phyloP scores from a whole-genome alignment of 1,284 basidiomycete species.

The Peniophora sp. region DNA sequence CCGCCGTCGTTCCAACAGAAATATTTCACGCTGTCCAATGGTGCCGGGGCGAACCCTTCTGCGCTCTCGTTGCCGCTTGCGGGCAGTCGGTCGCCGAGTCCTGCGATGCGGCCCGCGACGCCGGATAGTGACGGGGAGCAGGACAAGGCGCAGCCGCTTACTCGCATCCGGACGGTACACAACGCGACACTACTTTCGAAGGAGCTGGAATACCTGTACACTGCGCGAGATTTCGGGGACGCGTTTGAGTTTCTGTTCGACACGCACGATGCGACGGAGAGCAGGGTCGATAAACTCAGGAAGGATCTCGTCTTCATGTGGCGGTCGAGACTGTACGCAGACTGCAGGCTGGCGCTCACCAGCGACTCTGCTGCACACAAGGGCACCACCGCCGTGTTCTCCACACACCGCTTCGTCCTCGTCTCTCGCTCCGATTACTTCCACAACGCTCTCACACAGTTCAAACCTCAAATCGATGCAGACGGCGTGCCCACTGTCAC shows the following conservation, averaged over 20 bases:
- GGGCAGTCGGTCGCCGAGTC: slow-evolving; percentile 17
- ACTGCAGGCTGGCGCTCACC: slow-evolving; percentile 74
- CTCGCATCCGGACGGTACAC: slow-evolving; percentile 58
- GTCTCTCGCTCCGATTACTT: slow-evolving; percentile 89
- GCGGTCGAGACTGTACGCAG: slow-evolving; percentile 87
- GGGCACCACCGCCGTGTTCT: slow-evolving; percentile 73
- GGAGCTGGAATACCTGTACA: slow-evolving; percentile 87
- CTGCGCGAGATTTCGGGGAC: slow-evolving; percentile 79
- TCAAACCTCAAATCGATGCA: slow-evolving; percentile 26
- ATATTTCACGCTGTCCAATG: slow-evolving; percentile 60
- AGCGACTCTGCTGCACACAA: slow-evolving; percentile 55
- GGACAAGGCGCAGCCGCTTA: slow-evolving; percentile 15
- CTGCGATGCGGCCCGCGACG: slow-evolving; percentile 32
- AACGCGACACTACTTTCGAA: slow-evolving; percentile 75
- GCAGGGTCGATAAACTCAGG: slow-evolving; percentile 78
- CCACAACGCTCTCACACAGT: slow-evolving; percentile 58
- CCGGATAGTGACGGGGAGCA: slow-evolving; percentile 21
- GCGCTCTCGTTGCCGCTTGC: slow-evolving; percentile 51
- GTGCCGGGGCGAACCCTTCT: slow-evolving; percentile 50
- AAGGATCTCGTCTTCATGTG: slow-evolving; percentile 96
- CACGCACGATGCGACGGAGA: slow-evolving; percentile 57
- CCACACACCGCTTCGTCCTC: slow-evolving; percentile 89
- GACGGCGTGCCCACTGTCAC: slow-evolving; percentile 52
- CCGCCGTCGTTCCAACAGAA: slow-evolving; percentile 79
- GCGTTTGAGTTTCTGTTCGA: slow-evolving; percentile 89